Evolutionary conservation across 1,284 basidiomycete genomes (phyloP).

Genomic region (Stygiomarasmius scandens): DNA sequence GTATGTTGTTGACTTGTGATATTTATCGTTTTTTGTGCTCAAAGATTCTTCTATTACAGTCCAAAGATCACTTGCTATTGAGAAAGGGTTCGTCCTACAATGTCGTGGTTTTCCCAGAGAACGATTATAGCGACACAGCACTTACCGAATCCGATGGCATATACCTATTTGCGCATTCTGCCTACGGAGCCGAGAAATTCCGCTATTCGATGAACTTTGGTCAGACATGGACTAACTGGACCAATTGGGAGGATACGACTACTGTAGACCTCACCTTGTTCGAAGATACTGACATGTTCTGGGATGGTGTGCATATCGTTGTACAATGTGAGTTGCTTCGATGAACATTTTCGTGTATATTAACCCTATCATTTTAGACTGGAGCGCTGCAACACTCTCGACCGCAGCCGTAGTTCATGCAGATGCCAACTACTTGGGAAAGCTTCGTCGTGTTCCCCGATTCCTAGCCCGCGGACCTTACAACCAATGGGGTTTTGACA

Average conservation of each 20-base stretch:
- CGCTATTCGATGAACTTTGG: constrained; percentile 87
- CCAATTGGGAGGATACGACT: constrained; percentile 73
- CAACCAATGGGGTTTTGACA: constrained; percentile 90
- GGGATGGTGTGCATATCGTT: constrained; percentile 83
- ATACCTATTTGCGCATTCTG: constrained; percentile 79
- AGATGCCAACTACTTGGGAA: constrained; percentile 61
- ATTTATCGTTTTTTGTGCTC: constrained; percentile 7
- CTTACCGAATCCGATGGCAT: constrained; percentile 63
- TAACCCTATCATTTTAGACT: constrained; percentile 55
- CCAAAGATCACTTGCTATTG: constrained; percentile 73
- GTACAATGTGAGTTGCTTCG: constrained; percentile 76
- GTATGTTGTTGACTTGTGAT: constrained; percentile 39
- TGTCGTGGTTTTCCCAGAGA: constrained; percentile 80
- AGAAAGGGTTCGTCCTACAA: constrained; percentile 78
- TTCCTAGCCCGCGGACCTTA: constrained; percentile 84
- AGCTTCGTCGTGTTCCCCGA: constrained; percentile 79
- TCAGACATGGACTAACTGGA: constrained; percentile 82
- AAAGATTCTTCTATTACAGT: constrained; percentile 40
- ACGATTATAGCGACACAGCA: constrained; percentile 67
- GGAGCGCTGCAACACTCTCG: constrained; percentile 67
- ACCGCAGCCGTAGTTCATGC: constrained; percentile 75
- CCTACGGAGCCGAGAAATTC: constrained; percentile 85
- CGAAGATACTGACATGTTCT: constrained; percentile 61
- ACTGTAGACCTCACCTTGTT: constrained; percentile 64
- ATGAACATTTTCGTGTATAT: too few species aligned